phyloP scores from a whole-genome alignment of 208 protist species.

The Trypanosoma platydactyli region DNA sequence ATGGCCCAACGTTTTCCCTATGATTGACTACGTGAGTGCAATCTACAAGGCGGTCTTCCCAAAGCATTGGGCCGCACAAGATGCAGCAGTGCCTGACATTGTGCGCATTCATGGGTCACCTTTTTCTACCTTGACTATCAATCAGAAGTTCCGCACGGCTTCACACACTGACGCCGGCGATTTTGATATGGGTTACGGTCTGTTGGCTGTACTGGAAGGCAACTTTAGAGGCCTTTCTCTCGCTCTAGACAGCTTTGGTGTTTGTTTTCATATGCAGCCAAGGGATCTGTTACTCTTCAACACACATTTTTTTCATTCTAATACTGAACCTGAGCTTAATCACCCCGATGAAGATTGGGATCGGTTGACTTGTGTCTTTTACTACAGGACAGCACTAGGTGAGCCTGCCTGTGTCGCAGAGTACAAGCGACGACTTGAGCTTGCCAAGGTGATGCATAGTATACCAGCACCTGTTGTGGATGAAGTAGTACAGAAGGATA shows the following conservation, averaged over 20 bases:
- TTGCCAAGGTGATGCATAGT: slow-evolving; percentile 29
- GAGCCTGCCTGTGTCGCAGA: slow-evolving; percentile 67
- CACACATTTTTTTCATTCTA: slow-evolving; percentile 92
- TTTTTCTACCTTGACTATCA: slow-evolving; percentile 91
- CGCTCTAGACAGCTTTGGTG: slow-evolving; percentile 71
- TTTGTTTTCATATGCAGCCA: slow-evolving; percentile 74
- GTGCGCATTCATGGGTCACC: slow-evolving; percentile 86
- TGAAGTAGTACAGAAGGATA: slow-evolving; percentile 51
- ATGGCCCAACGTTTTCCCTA: slow-evolving; percentile 83
- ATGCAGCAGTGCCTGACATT: slow-evolving; percentile 82
- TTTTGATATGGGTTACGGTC: slow-evolving; percentile 89
- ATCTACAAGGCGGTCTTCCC: slow-evolving; percentile 74
- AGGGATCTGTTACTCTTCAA: slow-evolving; percentile 90
- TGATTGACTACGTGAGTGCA: slow-evolving; percentile 87
- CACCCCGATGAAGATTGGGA: slow-evolving; percentile 49
- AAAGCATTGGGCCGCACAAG: slow-evolving; percentile 67
- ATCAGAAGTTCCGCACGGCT: slow-evolving; percentile 88
- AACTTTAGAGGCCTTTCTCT: slow-evolving; percentile 78
- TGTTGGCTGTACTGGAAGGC: slow-evolving; percentile 82
- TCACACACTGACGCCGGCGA: slow-evolving; percentile 89
- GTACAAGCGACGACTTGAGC: slow-evolving; percentile 62
- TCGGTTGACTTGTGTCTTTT: slow-evolving; percentile 89
- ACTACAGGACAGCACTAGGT: slow-evolving; percentile 81
- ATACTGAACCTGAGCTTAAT: slow-evolving; percentile 80
- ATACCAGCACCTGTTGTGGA: slow-evolving; percentile 18